phyloP scores from a whole-genome alignment of 2,329 filamentous ascomycete genomes.

The Paecilomyces formosus region DNA sequence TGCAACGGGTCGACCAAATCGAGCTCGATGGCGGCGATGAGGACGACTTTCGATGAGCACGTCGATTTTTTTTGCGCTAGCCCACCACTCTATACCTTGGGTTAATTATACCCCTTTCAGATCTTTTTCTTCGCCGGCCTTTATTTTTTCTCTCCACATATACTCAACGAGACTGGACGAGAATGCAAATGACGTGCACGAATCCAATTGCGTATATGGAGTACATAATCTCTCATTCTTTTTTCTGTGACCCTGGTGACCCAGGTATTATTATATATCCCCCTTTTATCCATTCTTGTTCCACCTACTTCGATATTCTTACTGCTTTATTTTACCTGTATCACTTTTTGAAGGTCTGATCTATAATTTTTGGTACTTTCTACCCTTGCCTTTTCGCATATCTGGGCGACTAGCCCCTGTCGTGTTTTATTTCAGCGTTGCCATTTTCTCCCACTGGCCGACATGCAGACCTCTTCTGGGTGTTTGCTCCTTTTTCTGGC shows the following conservation, averaged over 20 bases:
- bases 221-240: background rate
- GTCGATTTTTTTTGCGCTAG: background rate
- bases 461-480: background rate
- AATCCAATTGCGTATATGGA: constrained; percentile 1
- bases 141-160: background rate
- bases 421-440: background rate
- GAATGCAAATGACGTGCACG: constrained; percentile 2
- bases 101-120: background rate
- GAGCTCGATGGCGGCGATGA: constrained; percentile 26
- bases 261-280: background rate
- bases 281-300: background rate
- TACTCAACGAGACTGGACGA: constrained; percentile 1
- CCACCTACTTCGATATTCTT: background rate
- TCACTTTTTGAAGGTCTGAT: background rate
- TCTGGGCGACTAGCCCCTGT: background rate
- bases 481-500: background rate
- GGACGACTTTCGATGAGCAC: constrained; percentile 12
- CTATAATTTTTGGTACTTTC: background rate
- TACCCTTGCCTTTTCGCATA: background rate
- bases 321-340: background rate
- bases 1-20: constrained; percentile 40
- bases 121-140: background rate
- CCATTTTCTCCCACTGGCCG: background rate
- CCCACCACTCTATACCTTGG: background rate
- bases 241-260: background rate